These are phyloP conservation scores for Fusarium xylarioides DNA, from an alignment of 2,329 filamentous ascomycete genomes.

Conservation along the genomic window DNA sequence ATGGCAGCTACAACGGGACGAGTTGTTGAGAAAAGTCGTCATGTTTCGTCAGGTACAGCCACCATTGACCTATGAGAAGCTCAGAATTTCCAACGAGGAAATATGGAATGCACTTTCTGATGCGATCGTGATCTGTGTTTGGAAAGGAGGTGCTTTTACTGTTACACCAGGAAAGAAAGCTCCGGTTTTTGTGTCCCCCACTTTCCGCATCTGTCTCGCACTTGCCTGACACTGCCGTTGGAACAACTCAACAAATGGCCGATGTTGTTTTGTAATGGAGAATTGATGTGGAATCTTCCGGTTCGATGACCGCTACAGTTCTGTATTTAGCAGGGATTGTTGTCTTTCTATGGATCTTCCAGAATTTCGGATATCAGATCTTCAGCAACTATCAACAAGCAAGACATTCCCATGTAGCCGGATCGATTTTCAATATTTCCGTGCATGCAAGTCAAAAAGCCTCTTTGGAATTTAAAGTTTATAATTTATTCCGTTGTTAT, in stretches of 20 bases:
- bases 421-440: constrained; percentile 10
- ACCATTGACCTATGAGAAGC: background rate
- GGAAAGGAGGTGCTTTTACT: background rate
- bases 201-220: background rate
- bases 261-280: constrained; percentile 3
- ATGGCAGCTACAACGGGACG: background rate
- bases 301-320: constrained; percentile 19
- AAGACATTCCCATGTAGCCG: background rate
- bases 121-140: constrained; percentile 3
- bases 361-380: background rate
- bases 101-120: background rate
- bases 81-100: constrained; percentile 6
- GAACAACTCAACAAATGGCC: background rate
- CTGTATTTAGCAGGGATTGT: background rate
- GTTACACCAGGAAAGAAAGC: constrained; percentile 9
- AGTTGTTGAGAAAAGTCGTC: constrained; percentile 8
- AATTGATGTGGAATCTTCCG: constrained; percentile 17
- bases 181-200: constrained; percentile 14
- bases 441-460: background rate
- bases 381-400: background rate
- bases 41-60: constrained; percentile 8
- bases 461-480: background rate
- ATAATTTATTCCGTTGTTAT: background rate
- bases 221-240: background rate
- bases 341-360: background rate